Conservation (phyloP, 2,329 filamentous ascomycete species). For the Apiospora arundinis region DNA sequence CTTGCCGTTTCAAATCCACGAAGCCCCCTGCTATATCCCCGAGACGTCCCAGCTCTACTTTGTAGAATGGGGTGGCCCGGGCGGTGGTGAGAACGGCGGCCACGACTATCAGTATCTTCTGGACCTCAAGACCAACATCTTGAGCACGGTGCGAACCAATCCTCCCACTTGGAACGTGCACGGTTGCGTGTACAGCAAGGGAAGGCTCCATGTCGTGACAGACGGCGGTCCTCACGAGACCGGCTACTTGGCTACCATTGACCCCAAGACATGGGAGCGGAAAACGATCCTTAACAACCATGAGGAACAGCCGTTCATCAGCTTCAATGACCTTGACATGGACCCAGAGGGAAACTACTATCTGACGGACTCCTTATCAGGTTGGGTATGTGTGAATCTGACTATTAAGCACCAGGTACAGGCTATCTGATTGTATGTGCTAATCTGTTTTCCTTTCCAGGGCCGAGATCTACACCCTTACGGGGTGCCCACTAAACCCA, state of each 20-base stretch:
- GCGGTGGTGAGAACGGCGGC: background rate
- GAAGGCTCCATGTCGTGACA: slow-evolving; percentile 13
- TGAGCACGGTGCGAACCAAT: background rate
- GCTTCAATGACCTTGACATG: slow-evolving; percentile 6
- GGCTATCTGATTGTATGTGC: background rate
- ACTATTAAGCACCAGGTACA: too few relatives aligned
- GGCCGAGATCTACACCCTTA: slow-evolving; percentile 8
- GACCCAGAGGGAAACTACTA: slow-evolving; percentile 16
- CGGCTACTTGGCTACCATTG: slow-evolving; percentile 1
- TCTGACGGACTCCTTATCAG: background rate
- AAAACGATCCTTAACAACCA: slow-evolving; percentile 4
- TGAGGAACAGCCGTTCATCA: slow-evolving; percentile 2
- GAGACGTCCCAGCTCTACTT: slow-evolving; percentile 13
- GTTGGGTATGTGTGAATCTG: background rate
- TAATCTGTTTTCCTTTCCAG: background rate
- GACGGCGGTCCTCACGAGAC: slow-evolving; percentile 14
- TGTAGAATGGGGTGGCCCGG: background rate
- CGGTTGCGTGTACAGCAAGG: slow-evolving; percentile 15
- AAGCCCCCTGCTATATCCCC: slow-evolving; percentile 11
- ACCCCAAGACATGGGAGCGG: slow-evolving; percentile 12
- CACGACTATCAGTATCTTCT: slow-evolving; percentile 13
- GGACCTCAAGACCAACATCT: slow-evolving; percentile 15
- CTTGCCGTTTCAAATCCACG: slow-evolving; percentile 9
- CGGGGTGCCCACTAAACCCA: background rate
- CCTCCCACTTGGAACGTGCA: slow-evolving; percentile 1